Percentiles rank a stretch among this genome's conserved stretches.
These are phyloP conservation scores for Picea abies DNA, from an alignment of 83 land plant genomes.

Conservation along the genomic window DNA sequence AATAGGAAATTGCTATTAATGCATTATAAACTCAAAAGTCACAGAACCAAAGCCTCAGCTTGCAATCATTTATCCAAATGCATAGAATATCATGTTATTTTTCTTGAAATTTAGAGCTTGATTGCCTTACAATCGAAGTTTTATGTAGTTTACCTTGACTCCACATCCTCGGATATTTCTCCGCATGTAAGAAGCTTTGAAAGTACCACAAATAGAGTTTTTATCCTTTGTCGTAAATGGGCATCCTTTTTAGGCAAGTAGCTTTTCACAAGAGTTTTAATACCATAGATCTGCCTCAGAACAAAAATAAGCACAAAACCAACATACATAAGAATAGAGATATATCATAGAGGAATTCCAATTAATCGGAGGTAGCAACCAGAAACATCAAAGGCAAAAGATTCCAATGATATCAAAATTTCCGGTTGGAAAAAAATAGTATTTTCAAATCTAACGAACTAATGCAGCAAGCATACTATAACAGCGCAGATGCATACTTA, in stretches of 20 bases:
- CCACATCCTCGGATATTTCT: conserved; percentile 51
- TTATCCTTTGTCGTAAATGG: conserved; percentile 60
- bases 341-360: background rate
- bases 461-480: background rate
- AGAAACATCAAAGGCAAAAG: background rate
- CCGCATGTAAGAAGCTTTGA: conserved; percentile 52
- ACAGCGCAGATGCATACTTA: conserved; percentile 16
- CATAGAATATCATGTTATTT: background rate
- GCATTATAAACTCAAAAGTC: background rate
- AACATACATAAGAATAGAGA: conserved; percentile 9
- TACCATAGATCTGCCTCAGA: conserved; percentile 59
- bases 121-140: background rate
- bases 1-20: background rate
- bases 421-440: background rate
- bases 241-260: conserved; percentile 77
- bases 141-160: conserved; percentile 53
- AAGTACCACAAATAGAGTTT: conserved; percentile 52
- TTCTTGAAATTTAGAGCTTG: background rate
- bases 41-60: background rate
- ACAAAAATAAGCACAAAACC: background rate
- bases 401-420: background rate
- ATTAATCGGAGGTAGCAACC: background rate
- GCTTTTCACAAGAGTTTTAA: conserved; percentile 77
- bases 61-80: too few relatives aligned
- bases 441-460: background rate